Evolutionary conservation across 2,329 filamentous ascomycete species (phyloP).

Genomic region (Clonostachys byssicola): DNA sequence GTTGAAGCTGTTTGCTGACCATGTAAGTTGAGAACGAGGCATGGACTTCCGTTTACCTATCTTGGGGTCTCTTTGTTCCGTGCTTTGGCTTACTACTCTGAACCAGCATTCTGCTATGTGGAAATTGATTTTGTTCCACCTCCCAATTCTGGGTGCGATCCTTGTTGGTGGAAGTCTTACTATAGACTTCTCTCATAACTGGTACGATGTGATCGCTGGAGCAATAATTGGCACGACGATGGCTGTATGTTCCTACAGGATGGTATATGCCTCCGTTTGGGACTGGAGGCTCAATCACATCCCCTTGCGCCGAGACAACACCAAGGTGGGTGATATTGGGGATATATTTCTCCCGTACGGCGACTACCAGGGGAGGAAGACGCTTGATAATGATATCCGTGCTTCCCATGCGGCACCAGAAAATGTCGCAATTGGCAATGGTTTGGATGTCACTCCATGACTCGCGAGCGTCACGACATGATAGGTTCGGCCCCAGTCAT

Average conservation of each 20-base stretch:
- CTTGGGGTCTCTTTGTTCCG: no score
- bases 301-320: conserved; percentile 47
- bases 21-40: background rate
- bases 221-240: conserved; percentile 61
- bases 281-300: conserved; percentile 65
- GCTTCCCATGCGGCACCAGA: no score
- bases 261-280: conserved; percentile 65
- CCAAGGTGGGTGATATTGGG: no score
- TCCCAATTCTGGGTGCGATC: conserved; percentile 62
- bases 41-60: no score
- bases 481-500: no score
- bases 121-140: conserved; percentile 65
- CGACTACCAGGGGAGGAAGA: no score
- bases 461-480: no score
- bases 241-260: conserved; percentile 62
- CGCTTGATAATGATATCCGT: no score
- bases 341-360: no score
- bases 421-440: no score
- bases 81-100: conserved; percentile 45
- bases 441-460: no score
- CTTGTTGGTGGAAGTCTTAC: conserved; percentile 67
- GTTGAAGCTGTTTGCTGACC: conserved; percentile 52
- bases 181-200: conserved; percentile 72
- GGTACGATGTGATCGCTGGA: conserved; percentile 69
- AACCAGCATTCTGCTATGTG: conserved; percentile 66